A percentile compares a stretch with the other conserved stretches of the same genome.
Evolutionary conservation across 257 asterid species (phyloP).

Genomic region (Solanum ossicruentum): DNA sequence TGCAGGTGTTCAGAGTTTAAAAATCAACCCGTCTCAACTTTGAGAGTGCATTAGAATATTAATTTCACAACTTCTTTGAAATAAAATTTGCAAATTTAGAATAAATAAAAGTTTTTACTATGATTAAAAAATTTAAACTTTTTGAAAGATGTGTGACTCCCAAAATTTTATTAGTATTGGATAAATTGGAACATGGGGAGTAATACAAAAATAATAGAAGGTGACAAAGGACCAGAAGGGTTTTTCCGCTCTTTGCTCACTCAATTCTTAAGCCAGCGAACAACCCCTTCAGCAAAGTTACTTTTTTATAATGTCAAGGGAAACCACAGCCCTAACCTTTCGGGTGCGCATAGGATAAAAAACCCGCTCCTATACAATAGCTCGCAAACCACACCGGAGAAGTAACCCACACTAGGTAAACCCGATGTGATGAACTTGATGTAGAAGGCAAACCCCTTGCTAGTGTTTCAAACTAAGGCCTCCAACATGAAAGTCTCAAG

Average conservation of each 20-base stretch:
- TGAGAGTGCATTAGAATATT: background rate
- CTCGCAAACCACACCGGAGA: too few relatives aligned
- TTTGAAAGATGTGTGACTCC: background rate
- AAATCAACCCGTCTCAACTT: background rate
- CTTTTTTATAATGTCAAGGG: background rate
- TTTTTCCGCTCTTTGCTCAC: background rate
- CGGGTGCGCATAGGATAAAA: too few relatives aligned
- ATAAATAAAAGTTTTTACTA: background rate
- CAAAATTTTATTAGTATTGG: background rate
- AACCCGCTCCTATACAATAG: too few relatives aligned
- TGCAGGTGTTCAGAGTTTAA: background rate
- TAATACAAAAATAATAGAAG: background rate
- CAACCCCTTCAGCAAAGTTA: background rate
- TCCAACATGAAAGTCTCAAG: too few relatives aligned
- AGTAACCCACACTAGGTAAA: too few relatives aligned
- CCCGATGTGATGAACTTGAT: too few relatives aligned
- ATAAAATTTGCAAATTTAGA: background rate
- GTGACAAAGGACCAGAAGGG: background rate
- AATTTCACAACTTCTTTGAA: too few relatives aligned
- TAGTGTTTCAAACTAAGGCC: too few relatives aligned
- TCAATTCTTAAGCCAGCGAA: background rate
- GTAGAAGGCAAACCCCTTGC: too few relatives aligned
- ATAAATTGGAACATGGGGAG: background rate
- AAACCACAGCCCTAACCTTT: too few relatives aligned
- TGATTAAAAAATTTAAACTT: background rate